A percentile compares a stretch with the other conserved stretches of the same genome.
Evolutionary conservation across 108 stramenopile species (phyloP).

Genomic region (Pseudonitzschia multistriata): DNA sequence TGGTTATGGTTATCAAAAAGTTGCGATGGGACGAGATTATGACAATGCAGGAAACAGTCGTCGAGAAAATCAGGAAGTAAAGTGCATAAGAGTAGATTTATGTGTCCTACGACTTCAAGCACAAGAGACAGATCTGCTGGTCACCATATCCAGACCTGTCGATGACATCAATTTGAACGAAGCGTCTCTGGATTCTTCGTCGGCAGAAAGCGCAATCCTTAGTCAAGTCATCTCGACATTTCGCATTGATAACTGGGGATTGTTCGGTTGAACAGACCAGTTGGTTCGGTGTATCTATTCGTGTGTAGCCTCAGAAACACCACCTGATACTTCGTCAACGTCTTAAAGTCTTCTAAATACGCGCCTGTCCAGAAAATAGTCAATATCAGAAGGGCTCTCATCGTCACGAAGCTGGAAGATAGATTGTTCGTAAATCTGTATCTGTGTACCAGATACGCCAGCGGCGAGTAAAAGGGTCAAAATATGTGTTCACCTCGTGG

Average conservation of each 20-base stretch:
- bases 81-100: slow-evolving; percentile 40
- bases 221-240: slow-evolving; percentile 38
- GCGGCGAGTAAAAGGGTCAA: slow-evolving; percentile 62
- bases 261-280: slow-evolving; percentile 30
- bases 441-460: slow-evolving; percentile 83
- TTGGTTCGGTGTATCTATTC: too few relatives aligned
- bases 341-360: too few relatives aligned
- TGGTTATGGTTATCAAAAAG: slow-evolving; percentile 35
- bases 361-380: too few relatives aligned
- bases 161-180: slow-evolving; percentile 12
- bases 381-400: neutral
- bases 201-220: slow-evolving; percentile 12
- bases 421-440: slow-evolving; percentile 54
- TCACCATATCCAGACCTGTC: slow-evolving; percentile 54
- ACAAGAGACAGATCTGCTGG: slow-evolving; percentile 64
- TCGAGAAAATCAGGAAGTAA: slow-evolving; percentile 28
- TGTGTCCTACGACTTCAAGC: slow-evolving; percentile 55
- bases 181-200: neutral
- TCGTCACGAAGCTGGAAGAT: slow-evolving; percentile 28
- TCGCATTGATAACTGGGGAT: slow-evolving; percentile 54
- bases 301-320: too few relatives aligned
- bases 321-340: too few relatives aligned
- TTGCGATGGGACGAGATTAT: slow-evolving; percentile 31
- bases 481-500: slow-evolving; percentile 67
- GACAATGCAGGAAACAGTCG: slow-evolving; percentile 20